These are phyloP conservation scores for Hyphopichia fennica DNA, from an alignment of 1,139 yeast genomes.

Conservation along the genomic window DNA sequence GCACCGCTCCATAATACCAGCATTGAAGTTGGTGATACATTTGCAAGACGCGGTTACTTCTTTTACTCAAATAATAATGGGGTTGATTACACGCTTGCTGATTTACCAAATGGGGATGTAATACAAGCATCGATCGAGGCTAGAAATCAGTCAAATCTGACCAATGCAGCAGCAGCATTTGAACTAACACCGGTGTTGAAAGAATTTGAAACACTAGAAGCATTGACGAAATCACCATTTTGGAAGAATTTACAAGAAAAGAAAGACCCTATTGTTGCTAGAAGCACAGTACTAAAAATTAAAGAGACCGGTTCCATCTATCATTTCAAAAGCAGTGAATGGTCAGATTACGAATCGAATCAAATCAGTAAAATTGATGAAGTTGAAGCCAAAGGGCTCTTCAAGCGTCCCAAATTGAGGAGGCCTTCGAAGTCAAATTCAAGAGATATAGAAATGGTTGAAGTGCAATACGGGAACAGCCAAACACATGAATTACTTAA, in stretches of 20 bases:
- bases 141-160: too few relatives aligned
- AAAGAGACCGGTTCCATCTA: conserved; percentile 12
- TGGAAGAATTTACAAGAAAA: conserved; percentile 14
- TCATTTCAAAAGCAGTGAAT: conserved; percentile 14
- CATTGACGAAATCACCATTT: conserved; percentile 13
- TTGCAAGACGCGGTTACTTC: too few relatives aligned
- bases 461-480: conserved; percentile 18
- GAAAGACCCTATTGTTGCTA: conserved; percentile 12
- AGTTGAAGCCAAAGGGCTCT: neutral
- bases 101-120: neutral
- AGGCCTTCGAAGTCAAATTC: neutral
- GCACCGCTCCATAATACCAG: too few relatives aligned
- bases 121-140: too few relatives aligned
- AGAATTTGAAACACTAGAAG: conserved; percentile 10
- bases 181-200: neutral
- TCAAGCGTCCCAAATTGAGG: neutral
- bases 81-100: neutral
- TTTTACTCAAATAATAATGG: too few relatives aligned
- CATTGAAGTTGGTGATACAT: too few relatives aligned
- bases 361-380: neutral
- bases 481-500: conserved; percentile 4
- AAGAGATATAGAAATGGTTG: conserved; percentile 14
- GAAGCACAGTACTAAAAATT: conserved; percentile 13
- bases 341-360: neutral
- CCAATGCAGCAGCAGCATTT: neutral